Conservation (phyloP, 192 early-diverging fungal species). For the Umbelopsis ramanniana region DNA sequence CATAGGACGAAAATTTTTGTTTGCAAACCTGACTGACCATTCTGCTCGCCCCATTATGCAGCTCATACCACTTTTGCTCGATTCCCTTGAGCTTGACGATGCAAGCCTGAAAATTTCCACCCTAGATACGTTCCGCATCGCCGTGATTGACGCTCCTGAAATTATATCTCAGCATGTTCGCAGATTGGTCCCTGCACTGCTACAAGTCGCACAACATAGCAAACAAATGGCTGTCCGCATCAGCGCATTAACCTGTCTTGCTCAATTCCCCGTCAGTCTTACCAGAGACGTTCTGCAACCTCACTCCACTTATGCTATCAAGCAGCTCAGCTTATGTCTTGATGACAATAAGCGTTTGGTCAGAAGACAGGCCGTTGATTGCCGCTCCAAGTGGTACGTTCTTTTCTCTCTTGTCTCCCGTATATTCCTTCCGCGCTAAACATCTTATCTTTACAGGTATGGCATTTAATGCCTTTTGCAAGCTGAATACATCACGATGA, state of each 20-base stretch:
- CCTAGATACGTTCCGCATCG: constrained; percentile 75
- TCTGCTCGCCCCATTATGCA: constrained; percentile 28
- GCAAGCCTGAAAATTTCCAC: constrained; percentile 71
- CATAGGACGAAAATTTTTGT: too few species aligned
- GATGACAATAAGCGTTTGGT: constrained; percentile 93
- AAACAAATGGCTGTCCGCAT: constrained; percentile 65
- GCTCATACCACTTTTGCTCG: constrained; percentile 81
- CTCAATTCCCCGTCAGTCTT: constrained; percentile 66
- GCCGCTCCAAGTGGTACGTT: constrained; percentile 81
- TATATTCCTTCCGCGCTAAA: neutral
- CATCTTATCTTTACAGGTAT: too few species aligned
- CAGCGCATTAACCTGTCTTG: constrained; percentile 70
- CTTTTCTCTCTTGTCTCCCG: neutral
- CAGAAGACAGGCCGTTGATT: constrained; percentile 84
- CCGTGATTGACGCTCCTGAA: constrained; percentile 71
- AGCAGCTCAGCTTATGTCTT: constrained; percentile 63
- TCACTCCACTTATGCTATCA: constrained; percentile 64
- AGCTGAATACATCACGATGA: too few species aligned
- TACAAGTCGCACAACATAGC: constrained; percentile 35
- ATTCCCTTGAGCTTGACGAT: constrained; percentile 70
- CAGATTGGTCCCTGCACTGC: constrained; percentile 46
- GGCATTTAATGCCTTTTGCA: too few species aligned
- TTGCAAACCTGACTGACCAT: neutral
- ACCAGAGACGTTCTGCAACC: constrained; percentile 63
- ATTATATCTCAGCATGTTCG: constrained; percentile 62